These are phyloP conservation scores for Verticillium alfalfae DNA, from an alignment of 2,329 filamentous ascomycete genomes.

Conservation along the genomic window DNA sequence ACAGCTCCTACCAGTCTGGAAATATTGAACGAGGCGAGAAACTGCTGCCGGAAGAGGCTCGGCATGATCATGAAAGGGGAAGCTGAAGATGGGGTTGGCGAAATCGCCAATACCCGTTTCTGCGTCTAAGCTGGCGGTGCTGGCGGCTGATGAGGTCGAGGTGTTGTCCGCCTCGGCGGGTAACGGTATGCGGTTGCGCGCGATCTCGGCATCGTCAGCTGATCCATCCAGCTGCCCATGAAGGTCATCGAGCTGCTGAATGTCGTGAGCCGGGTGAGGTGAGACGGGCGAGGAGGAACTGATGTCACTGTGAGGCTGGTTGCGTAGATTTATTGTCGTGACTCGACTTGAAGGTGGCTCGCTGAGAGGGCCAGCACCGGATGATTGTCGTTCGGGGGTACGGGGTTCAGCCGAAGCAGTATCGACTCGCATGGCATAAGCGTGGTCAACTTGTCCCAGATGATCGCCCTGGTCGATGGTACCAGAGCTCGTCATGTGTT, in stretches of 20 bases:
- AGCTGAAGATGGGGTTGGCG: not conserved
- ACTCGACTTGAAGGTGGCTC: constrained; percentile 51
- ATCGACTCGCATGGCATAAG: constrained; percentile 34
- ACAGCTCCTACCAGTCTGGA: not conserved
- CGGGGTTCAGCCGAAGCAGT: constrained; percentile 31
- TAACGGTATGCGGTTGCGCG: not conserved
- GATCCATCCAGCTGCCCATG: not conserved
- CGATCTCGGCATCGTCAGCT: not conserved
- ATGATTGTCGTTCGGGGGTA: constrained; percentile 32
- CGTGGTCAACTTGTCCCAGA: constrained; percentile 17
- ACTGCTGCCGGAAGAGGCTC: not conserved
- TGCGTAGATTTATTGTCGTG: constrained; percentile 52
- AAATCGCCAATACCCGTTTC: not conserved
- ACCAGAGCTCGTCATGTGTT: constrained; percentile 23
- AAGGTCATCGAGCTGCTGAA: not conserved
- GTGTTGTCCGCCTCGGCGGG: not conserved
- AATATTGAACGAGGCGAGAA: not conserved
- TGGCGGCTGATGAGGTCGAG: not conserved
- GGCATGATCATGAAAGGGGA: not conserved
- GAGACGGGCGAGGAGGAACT: not conserved
- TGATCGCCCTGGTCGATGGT: constrained; percentile 13
- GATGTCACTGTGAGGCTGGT: constrained; percentile 12
- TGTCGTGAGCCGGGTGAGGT: not conserved
- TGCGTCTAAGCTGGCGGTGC: not conserved
- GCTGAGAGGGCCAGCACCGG: constrained; percentile 23